Base-by-base conservation (phyloP, 805 yeast species). In the Yamadazyma tumulicola region DNA sequence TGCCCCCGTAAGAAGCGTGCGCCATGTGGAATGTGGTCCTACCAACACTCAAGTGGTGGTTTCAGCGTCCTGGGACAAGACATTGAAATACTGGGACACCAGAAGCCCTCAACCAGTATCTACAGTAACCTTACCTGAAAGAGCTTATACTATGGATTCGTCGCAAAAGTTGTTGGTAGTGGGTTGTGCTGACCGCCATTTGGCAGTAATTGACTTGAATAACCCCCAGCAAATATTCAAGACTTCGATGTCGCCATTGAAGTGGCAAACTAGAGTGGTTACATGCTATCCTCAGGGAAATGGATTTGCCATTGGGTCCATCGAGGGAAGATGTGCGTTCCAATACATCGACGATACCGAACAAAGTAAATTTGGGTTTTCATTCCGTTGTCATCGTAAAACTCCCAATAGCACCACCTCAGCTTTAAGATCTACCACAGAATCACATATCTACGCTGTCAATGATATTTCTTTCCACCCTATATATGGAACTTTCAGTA, bases 11-110 rank as follows among this genome's bases (percentile, higher is more conserved):
- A 75, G 73, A 37, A 57, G 75, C 10, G 84, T 91, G 15, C 68
- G 95, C 36, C 79, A 74, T 42, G 95, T 86, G 8, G 81, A 81
- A 42, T 82, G 89, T 54, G 95, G 95, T 0, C 87, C 89, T n/a
- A 68, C 80, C 6, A 85, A 84, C 48, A 75, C 87, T 1, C 87
- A 76, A 26, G 85, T 85, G 45, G 77, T 91, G 18, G 97, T 88
- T 3, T 77, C 89, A 28, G 96, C 95, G 6, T 86, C 96, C 5
- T 93, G 97, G 97, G 98, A 93, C 61, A 88, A 87, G 62, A 87
- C 97, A 1, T 63, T 93, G 43, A 80, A 77, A 55, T 93, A 93
- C 61, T 91, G 98, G 98, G 97, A 93, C 61, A 70, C 85, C 64
- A 79, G 97, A 53, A 79, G 80, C 46, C 84, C 81, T 29, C 81